These are phyloP conservation scores for Straminergon stramineum DNA, from an alignment of 225 moss, liverwort and hornwort genomes.

Conservation along the genomic window DNA sequence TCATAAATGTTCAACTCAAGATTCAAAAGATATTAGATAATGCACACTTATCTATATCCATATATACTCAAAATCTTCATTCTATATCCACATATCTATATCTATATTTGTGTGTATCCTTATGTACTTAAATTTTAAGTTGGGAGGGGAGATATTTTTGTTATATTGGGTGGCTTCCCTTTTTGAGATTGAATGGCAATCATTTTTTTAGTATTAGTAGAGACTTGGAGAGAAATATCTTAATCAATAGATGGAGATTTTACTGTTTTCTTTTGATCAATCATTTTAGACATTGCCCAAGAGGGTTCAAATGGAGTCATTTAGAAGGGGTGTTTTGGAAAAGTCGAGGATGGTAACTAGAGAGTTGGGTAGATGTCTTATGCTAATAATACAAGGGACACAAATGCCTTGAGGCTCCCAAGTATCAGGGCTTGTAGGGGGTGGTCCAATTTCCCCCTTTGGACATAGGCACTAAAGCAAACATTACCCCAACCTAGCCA, in stretches of 20 bases:
- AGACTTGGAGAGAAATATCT: not conserved
- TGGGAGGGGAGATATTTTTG: not conserved
- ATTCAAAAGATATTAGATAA: not conserved
- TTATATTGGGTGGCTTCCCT: not conserved
- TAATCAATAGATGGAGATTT: not conserved
- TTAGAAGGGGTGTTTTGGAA: not conserved
- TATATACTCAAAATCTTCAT: too few species aligned
- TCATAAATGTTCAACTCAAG: not conserved
- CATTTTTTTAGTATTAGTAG: not conserved
- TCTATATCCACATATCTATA: too few species aligned
- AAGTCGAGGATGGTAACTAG: not conserved
- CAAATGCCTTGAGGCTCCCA: not conserved
- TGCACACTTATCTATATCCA: not conserved
- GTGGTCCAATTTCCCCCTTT: accelerated
- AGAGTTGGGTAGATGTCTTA: not conserved
- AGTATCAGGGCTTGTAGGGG: accelerated
- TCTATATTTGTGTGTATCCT: not conserved
- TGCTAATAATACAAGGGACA: not conserved
- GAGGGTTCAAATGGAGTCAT: not conserved
- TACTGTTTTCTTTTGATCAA: not conserved
- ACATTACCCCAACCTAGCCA: accelerated
- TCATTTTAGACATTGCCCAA: not conserved
- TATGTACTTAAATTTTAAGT: not conserved
- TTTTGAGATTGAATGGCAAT: accelerated
- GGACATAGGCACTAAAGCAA: accelerated